Percentiles rank a stretch among this genome's conserved stretches.
Evolutionary conservation across 106 monocot genomes (phyloP).

Genomic region (Dendrobium catenatum): DNA sequence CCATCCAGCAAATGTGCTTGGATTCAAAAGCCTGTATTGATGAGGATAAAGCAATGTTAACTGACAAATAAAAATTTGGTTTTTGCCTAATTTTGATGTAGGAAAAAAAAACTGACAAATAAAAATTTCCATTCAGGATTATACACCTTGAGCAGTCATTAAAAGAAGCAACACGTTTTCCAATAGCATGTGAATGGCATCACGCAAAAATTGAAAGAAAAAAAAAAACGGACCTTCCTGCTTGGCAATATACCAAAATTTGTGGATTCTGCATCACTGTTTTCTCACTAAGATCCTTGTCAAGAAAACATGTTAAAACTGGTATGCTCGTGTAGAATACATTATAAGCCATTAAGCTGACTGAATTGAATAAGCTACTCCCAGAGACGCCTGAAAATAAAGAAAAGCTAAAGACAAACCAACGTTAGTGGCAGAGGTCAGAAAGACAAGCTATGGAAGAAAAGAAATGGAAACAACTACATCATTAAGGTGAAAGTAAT

Average conservation of each 20-base stretch:
- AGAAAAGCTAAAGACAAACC: slow-evolving; percentile 59
- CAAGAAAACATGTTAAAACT: slow-evolving; percentile 69
- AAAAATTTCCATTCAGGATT: neutral
- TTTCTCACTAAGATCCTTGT: slow-evolving; percentile 87
- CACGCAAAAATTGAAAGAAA: neutral
- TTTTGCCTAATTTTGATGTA: too few relatives aligned
- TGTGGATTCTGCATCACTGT: slow-evolving; percentile 87
- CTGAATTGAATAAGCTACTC: slow-evolving; percentile 87
- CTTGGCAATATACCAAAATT: slow-evolving; percentile 78
- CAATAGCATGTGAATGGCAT: neutral
- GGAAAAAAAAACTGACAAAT: neutral
- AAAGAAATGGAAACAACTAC: neutral
- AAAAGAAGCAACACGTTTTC: neutral
- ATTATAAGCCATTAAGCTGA: slow-evolving; percentile 98
- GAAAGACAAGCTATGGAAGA: neutral
- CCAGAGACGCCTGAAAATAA: slow-evolving; percentile 92
- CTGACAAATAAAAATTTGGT: neutral
- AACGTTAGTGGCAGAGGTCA: slow-evolving; percentile 7
- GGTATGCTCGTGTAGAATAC: slow-evolving; percentile 96
- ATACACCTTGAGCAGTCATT: neutral
- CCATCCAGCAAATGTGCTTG: slow-evolving; percentile 98
- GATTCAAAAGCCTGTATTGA: slow-evolving; percentile 75
- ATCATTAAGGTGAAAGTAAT: slow-evolving; percentile 3
- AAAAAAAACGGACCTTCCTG: slow-evolving; percentile 63
- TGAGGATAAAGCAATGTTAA: slow-evolving; percentile 1